Evolutionary conservation across 306 rosid species (phyloP), one percentile per base, ranked within the genome.

Genomic region (Argentina anserina): DNA sequence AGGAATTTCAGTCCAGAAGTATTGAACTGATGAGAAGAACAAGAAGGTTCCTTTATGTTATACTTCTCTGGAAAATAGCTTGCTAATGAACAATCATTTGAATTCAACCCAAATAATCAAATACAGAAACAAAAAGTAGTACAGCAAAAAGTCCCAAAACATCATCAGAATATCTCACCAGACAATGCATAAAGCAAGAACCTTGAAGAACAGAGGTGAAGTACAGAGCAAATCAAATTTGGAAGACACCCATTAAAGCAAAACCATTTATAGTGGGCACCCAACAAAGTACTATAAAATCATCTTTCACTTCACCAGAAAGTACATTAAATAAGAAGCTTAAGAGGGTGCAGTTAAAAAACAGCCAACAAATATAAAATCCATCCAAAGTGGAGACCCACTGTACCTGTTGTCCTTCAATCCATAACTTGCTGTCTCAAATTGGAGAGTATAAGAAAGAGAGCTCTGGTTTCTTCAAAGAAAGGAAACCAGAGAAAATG

Each of bases 391-490:
- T 20, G 76, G 58, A 75, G 47, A 80, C 70, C 78, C 75, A 62
- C 71, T n/a, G 68, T 77, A 83, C 81, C 75, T 85, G 70, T 78
- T 52, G 41, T 67, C 81, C 71, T 15, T 72, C 63, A 70, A 77
- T 69, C 75, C 81, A 71, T 70, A 4, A 25, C 45, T 34, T 63
- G 12, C 47, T 34, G 59, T 62, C 11, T 46, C 9, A 36, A 28
- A 21, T 40, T 33, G 26, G 3, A n/a, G 53, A 49, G 53, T 29
- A n/a, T n/a, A 33, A 69, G 68, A 76, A 20, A n/a, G 56, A 49
- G 49, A 11, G 42, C 21, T 25, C n/a, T 67, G 12, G 78, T 34
- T 14, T 52, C 4, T 37, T 23, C 20, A 7, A 39, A 6, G 2
- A 26, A 56, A 68, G 36, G 7, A 6, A 58, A 13, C 60, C 23